Conservation (phyloP, 2,329 filamentous ascomycete species). For the Alternaria gaisen region DNA sequence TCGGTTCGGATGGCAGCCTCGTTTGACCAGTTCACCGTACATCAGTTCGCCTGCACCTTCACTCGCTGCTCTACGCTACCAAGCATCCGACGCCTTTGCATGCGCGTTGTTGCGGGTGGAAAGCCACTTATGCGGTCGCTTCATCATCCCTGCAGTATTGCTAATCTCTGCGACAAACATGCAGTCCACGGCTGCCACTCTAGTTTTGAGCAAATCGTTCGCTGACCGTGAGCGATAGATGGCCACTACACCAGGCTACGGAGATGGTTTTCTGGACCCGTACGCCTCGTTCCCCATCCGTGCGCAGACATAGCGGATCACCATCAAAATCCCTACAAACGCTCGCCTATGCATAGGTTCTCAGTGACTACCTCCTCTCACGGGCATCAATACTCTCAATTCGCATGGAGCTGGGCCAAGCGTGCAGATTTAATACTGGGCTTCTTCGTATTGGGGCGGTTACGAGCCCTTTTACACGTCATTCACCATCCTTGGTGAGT, state of each 20-base stretch:
- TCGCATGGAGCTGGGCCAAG: background rate
- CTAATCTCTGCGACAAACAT: slow-evolving; percentile 5
- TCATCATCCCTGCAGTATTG: background rate
- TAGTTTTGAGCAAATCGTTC: background rate
- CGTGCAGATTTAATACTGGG: background rate
- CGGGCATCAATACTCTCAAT: background rate
- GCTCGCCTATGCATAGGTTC: background rate
- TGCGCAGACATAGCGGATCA: background rate
- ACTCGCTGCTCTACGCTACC: slow-evolving; percentile 3
- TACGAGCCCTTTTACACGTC: background rate
- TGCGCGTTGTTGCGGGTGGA: slow-evolving; percentile 3
- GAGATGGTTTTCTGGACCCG: background rate
- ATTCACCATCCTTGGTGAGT: background rate
- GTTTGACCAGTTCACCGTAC: background rate
- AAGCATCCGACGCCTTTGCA: slow-evolving; percentile 7
- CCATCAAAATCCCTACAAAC: background rate
- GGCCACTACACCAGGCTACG: background rate
- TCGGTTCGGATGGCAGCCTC: slow-evolving; percentile 1
- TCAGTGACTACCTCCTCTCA: background rate
- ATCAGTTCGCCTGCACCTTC: background rate
- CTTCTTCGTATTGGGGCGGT: background rate
- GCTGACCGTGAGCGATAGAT: background rate
- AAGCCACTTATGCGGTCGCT: slow-evolving; percentile 12
- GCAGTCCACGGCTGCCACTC: background rate
- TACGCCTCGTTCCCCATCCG: slow-evolving; percentile 7